Evolutionary conservation across 2,329 filamentous ascomycete genomes (phyloP).

Genomic region (Fusarium sp.): DNA sequence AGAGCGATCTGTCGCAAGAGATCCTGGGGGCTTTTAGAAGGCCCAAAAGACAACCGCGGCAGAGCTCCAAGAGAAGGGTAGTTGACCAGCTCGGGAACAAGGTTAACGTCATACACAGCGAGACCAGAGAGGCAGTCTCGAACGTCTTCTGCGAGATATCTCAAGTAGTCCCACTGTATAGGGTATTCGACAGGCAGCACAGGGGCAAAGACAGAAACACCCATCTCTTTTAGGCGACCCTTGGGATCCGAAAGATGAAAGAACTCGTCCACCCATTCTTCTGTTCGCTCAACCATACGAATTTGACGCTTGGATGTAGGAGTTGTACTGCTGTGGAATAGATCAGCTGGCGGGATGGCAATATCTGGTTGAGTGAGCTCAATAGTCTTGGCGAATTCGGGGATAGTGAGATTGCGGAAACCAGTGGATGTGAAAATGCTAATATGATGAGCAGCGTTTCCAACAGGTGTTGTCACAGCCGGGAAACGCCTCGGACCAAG

Average conservation of each 20-base stretch:
- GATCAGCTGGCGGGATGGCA: constrained; percentile 81
- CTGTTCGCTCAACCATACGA: constrained; percentile 89
- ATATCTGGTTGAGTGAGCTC: constrained; percentile 82
- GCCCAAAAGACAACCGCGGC: constrained; percentile 80
- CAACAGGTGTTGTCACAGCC: constrained; percentile 77
- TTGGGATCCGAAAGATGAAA: constrained; percentile 57
- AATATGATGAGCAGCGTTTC: constrained; percentile 78
- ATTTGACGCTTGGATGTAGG: constrained; percentile 79
- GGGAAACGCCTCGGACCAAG: constrained; percentile 84
- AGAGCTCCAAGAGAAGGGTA: constrained; percentile 69
- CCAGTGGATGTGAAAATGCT: constrained; percentile 89
- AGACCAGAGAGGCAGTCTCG: constrained; percentile 72
- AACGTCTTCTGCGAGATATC: constrained; percentile 76
- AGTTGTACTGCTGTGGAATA: constrained; percentile 62
- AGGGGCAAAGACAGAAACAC: constrained; percentile 69
- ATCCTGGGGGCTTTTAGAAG: constrained; percentile 78
- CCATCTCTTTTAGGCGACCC: constrained; percentile 46
- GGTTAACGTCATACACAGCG: constrained; percentile 80
- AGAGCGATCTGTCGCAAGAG: constrained; percentile 80
- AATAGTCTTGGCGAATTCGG: constrained; percentile 76
- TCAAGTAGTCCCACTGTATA: constrained; percentile 84
- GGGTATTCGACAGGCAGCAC: constrained; percentile 81
- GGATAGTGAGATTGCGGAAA: constrained; percentile 77
- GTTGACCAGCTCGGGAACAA: constrained; percentile 74
- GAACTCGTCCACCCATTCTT: constrained; percentile 82